Evolutionary conservation across 2,329 filamentous ascomycete genomes (phyloP).

Genomic region (Corinectria fuckeliana): DNA sequence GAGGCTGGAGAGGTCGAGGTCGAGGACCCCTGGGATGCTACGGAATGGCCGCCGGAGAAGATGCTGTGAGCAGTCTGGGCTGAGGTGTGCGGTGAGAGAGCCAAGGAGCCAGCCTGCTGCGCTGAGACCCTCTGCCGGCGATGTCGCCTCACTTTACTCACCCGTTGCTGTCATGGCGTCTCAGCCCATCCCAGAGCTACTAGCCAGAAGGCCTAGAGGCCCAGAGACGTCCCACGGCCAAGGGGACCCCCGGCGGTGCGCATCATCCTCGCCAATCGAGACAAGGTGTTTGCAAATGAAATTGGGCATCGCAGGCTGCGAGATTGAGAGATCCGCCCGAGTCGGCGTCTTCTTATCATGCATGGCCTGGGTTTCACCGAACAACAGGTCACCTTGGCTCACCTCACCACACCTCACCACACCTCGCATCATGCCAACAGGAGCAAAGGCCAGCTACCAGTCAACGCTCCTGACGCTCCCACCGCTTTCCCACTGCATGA

Average conservation of each 20-base stretch:
- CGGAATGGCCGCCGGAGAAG: conserved; percentile 20
- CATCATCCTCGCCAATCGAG: conserved; percentile 32
- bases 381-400: conserved; percentile 24
- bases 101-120: background rate
- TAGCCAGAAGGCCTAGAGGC: no score
- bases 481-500: conserved; percentile 26
- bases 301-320: conserved; percentile 19
- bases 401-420: conserved; percentile 31
- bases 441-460: conserved; percentile 9
- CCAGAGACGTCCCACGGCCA: conserved; percentile 1
- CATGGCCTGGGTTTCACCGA: conserved; percentile 29
- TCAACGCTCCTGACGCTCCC: conserved; percentile 2
- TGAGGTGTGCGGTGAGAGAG: conserved; percentile 37
- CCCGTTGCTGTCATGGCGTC: background rate
- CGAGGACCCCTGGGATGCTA: conserved; percentile 28
- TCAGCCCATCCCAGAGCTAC: background rate
- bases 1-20: background rate
- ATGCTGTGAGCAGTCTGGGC: conserved; percentile 19
- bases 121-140: background rate
- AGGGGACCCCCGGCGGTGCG: background rate
- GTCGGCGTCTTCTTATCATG: conserved; percentile 31
- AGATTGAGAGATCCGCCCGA: conserved; percentile 28
- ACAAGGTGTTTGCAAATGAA: conserved; percentile 29
- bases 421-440: background rate
- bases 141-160: conserved; percentile 2